These are phyloP conservation scores for Agaricus subrufescens DNA, from an alignment of 768 basidiomycete genomes.

Conservation along the genomic window DNA sequence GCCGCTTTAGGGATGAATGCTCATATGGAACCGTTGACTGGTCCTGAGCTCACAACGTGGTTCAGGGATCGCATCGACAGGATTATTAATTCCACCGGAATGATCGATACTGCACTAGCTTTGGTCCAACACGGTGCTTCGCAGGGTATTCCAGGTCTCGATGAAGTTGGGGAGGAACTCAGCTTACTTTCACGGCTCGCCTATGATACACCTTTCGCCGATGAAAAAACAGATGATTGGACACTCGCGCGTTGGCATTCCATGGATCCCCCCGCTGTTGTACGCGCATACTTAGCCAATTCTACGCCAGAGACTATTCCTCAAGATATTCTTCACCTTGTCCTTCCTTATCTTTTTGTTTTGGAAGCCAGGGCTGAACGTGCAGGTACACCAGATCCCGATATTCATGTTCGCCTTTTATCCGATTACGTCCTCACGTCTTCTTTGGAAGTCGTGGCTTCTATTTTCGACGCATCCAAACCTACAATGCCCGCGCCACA, in stretches of 20 bases:
- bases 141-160: conserved; percentile 70
- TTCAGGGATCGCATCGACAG: conserved; percentile 61
- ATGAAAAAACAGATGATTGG: conserved; percentile 57
- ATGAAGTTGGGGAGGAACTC: conserved; percentile 88
- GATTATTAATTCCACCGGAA: conserved; percentile 63
- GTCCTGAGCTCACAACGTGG: conserved; percentile 62
- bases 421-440: conserved; percentile 70
- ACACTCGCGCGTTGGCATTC: conserved; percentile 68
- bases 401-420: conserved; percentile 58
- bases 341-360: conserved; percentile 91
- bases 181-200: conserved; percentile 81
- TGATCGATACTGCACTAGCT: conserved; percentile 75
- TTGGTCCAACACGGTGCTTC: conserved; percentile 85
- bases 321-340: conserved; percentile 66
- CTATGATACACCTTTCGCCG: conserved; percentile 67
- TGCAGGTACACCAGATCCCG: conserved; percentile 62
- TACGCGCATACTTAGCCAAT: conserved; percentile 71
- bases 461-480: conserved; percentile 89
- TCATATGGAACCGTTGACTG: conserved; percentile 31
- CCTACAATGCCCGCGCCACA: conserved; percentile 71
- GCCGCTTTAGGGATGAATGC: conserved; percentile 12
- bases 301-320: conserved; percentile 65
- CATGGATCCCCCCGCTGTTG: conserved; percentile 59
- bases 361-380: conserved; percentile 87
- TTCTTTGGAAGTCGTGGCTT: conserved; percentile 61